Evolutionary conservation across 2,329 filamentous ascomycete genomes (phyloP).

Genomic region (Volutella citrinella): DNA sequence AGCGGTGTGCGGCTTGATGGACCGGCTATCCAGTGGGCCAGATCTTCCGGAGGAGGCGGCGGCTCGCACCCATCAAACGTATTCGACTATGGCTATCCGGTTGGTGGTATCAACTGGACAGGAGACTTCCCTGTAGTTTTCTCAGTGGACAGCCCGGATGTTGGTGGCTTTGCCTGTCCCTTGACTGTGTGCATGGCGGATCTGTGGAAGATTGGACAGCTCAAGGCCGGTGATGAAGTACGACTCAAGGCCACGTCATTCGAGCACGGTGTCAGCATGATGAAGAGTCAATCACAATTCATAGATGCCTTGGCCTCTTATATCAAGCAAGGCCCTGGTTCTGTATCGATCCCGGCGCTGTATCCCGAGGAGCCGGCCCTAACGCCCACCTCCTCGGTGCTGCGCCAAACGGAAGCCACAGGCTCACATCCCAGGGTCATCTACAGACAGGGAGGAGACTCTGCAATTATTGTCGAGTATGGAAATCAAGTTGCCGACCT

Average conservation of each 20-base stretch:
- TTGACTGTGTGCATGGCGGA: conserved; percentile 56
- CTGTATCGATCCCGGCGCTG: no score
- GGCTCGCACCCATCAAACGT: conserved; percentile 59
- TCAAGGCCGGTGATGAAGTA: conserved; percentile 53
- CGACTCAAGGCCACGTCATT: background rate
- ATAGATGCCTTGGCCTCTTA: no score
- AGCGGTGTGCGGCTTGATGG: conserved; percentile 60
- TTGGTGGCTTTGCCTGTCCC: conserved; percentile 57
- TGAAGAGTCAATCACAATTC: conserved; percentile 6
- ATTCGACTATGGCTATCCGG: conserved; percentile 11
- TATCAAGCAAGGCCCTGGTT: no score
- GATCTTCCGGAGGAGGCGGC: conserved; percentile 59
- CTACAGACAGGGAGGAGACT: conserved; percentile 43
- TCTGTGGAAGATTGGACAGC: conserved; percentile 60
- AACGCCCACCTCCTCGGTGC: conserved; percentile 23
- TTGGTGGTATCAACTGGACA: conserved; percentile 57
- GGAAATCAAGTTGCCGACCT: conserved; percentile 54
- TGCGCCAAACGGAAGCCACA: conserved; percentile 25
- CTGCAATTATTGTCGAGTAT: conserved; percentile 57
- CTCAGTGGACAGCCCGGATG: conserved; percentile 55
- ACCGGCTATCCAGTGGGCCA: conserved; percentile 55
- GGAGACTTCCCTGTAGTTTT: conserved; percentile 61
- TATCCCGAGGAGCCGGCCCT: no score
- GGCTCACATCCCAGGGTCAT: conserved; percentile 33
- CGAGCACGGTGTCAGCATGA: background rate